Percentiles rank a stretch among this genome's conserved stretches.
Evolutionary conservation across 306 rosid species (phyloP).

Genomic region (Dryas drummondii): DNA sequence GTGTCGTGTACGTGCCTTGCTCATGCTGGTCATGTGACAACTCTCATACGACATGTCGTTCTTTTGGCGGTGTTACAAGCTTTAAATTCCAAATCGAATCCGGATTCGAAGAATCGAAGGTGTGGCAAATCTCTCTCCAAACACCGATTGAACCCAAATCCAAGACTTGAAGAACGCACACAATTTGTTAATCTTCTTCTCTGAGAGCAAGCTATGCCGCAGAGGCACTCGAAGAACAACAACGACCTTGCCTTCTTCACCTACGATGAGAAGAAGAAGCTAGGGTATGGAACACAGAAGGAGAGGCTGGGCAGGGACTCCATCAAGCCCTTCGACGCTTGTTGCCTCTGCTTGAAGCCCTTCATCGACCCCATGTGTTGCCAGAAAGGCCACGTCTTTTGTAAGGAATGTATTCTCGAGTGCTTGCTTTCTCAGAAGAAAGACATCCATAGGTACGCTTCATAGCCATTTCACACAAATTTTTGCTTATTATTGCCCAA

Average conservation of each 20-base stretch:
- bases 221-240: slow-evolving; percentile 98
- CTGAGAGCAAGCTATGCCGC: slow-evolving; percentile 60
- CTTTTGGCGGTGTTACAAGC: no score
- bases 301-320: slow-evolving; percentile 93
- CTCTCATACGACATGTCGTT: no score
- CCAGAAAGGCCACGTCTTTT: slow-evolving; percentile 84
- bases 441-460: slow-evolving; percentile 74
- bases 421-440: slow-evolving; percentile 92
- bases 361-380: slow-evolving; percentile 84
- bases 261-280: slow-evolving; percentile 90
- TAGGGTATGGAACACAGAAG: slow-evolving; percentile 93
- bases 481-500: background rate
- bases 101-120: no score
- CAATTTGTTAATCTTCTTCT: background rate
- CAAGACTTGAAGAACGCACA: background rate
- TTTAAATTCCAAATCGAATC: no score
- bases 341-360: slow-evolving; percentile 90
- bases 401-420: slow-evolving; percentile 87
- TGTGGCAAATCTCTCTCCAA: background rate
- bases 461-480: background rate
- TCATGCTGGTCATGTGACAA: no score
- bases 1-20: no score
- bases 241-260: slow-evolving; percentile 99
- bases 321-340: slow-evolving; percentile 93
- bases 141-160: background rate